Conservation (phyloP, 805 yeast species). For the Hyphopichia homilentoma region DNA sequence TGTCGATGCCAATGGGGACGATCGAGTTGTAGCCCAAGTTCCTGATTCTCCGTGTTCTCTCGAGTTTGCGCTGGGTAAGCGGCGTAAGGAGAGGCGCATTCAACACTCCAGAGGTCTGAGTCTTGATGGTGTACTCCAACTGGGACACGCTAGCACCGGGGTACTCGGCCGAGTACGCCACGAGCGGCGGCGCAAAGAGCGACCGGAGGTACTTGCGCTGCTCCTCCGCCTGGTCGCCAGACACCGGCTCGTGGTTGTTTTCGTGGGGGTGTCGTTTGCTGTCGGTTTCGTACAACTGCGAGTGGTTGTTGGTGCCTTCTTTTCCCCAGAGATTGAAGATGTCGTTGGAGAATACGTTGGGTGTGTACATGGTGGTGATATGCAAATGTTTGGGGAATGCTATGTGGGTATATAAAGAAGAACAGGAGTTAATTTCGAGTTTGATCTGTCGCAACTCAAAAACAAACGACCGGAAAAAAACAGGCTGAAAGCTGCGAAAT, state of each 20-base stretch:
- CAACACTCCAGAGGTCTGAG: constrained; percentile 6
- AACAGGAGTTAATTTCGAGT: too few species aligned
- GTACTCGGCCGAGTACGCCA: constrained; percentile 50
- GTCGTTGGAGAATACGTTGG: constrained; percentile 43
- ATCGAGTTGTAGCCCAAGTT: constrained; percentile 31
- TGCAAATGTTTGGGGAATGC: too few species aligned
- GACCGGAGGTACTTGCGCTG: constrained; percentile 17
- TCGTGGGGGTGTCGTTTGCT: constrained; percentile 4
- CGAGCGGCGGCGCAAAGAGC: constrained; percentile 48
- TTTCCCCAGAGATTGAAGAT: constrained; percentile 42
- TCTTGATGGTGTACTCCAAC: constrained; percentile 13
- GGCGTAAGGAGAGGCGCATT: constrained; percentile 13
- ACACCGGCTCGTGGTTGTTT: constrained; percentile 1
- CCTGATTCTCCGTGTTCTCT: constrained; percentile 23
- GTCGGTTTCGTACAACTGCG: constrained; percentile 1
- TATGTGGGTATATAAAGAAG: too few species aligned
- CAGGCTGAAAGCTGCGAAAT: too few species aligned
- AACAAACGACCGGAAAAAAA: too few species aligned
- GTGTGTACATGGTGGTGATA: constrained; percentile 42
- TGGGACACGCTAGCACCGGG: constrained; percentile 21
- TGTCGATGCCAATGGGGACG: constrained; percentile 37
- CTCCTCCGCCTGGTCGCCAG: constrained; percentile 13
- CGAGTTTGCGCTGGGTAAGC: constrained; percentile 17
- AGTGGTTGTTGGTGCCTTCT: constrained; percentile 2
- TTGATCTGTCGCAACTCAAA: too few species aligned